Conservation (phyloP, 176 grass and related monocot species). For the Eremochloa ophiuroides region DNA sequence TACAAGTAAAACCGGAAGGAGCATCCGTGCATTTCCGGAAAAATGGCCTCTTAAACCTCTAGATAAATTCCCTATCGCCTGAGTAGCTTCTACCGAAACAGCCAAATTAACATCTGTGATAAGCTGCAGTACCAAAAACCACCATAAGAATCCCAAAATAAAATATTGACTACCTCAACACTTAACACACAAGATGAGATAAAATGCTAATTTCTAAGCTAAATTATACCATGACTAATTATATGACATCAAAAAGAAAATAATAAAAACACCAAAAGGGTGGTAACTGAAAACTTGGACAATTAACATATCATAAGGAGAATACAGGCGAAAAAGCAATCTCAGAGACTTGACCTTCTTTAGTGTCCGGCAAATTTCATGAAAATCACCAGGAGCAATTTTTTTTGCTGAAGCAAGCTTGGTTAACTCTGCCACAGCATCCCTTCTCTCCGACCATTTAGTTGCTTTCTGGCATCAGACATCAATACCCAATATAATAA, state of each 20-base stretch:
- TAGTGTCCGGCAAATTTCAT: slow-evolving; percentile 86
- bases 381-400: slow-evolving; percentile 92
- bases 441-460: slow-evolving; percentile 99
- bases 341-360: slow-evolving; percentile 70
- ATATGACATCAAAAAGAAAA: background rate
- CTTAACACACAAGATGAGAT: background rate
- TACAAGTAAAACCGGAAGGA: slow-evolving; percentile 94
- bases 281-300: background rate
- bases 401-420: slow-evolving; percentile 96
- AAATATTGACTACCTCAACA: background rate
- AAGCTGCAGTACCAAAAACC: slow-evolving; percentile 52
- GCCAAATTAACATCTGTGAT: slow-evolving; percentile 94
- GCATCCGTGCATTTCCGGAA: slow-evolving; percentile 78
- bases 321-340: background rate
- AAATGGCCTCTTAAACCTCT: slow-evolving; percentile 88
- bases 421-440: slow-evolving; percentile 88
- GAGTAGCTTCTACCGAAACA: slow-evolving; percentile 89
- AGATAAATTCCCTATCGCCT: slow-evolving; percentile 90
- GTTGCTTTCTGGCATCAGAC: slow-evolving; percentile 84
- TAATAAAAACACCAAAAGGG: background rate
- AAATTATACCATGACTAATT: background rate
- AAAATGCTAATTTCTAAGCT: background rate
- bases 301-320: background rate
- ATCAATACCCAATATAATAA: slow-evolving; percentile 27
- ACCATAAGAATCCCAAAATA: background rate